These are phyloP conservation scores for Vanderwaltozyma tropicalis DNA, from an alignment of 805 yeast species.

Conservation along the genomic window DNA sequence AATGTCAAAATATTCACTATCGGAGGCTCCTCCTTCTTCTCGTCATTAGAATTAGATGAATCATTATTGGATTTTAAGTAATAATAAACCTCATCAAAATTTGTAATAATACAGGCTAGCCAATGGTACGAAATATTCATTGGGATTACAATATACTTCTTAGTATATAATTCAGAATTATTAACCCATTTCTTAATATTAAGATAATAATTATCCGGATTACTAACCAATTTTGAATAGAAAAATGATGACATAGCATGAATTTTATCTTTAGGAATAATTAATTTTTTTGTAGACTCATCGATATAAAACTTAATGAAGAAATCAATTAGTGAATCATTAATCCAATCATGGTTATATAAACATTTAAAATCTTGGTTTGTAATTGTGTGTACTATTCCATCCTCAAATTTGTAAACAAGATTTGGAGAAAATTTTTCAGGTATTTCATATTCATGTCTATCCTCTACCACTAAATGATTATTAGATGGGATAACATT, in stretches of 20 bases:
- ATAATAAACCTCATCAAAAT: slow-evolving; percentile 28
- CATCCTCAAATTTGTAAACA: slow-evolving; percentile 43
- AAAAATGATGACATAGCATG: slow-evolving; percentile 76
- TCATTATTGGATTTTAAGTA: slow-evolving; percentile 6
- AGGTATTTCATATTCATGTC: slow-evolving; percentile 13
- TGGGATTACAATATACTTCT: slow-evolving; percentile 64
- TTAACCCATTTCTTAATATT: slow-evolving; percentile 75
- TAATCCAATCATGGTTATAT: slow-evolving; percentile 74
- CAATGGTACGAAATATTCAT: slow-evolving; percentile 77
- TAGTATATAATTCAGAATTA: slow-evolving; percentile 50
- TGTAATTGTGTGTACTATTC: slow-evolving; percentile 45
- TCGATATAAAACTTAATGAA: slow-evolving; percentile 54
- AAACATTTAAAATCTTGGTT: slow-evolving; percentile 70
- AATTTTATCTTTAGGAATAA: slow-evolving; percentile 31
- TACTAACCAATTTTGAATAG: slow-evolving; percentile 49
- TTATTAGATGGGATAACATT: not conserved
- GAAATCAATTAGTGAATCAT: slow-evolving; percentile 81
- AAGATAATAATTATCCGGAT: slow-evolving; percentile 37
- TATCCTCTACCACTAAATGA: not conserved
- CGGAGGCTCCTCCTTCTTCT: slow-evolving; percentile 1
- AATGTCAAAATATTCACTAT: slow-evolving; percentile 43
- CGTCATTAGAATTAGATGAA: not conserved
- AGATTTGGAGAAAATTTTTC: slow-evolving; percentile 34
- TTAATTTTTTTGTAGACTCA: slow-evolving; percentile 18
- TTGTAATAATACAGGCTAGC: slow-evolving; percentile 70